These are phyloP conservation scores for Nephelium lappaceum DNA, from an alignment of 345 rosid genomes.

Conservation along the genomic window DNA sequence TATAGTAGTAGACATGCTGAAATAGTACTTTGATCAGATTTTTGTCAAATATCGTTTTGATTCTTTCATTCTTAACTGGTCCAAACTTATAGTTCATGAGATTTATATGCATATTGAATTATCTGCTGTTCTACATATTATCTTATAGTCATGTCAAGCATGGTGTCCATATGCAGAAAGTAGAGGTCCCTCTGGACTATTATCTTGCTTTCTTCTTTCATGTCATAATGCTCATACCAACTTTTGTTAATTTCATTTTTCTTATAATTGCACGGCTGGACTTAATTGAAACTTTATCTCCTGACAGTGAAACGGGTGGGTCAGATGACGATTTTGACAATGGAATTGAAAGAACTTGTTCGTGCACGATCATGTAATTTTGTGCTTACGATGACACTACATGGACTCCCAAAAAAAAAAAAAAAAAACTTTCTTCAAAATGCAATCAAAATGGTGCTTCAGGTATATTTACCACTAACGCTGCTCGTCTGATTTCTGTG, in stretches of 20 bases:
- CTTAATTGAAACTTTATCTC: slow-evolving; percentile 23
- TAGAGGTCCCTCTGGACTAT: neutral
- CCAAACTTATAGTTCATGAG: neutral
- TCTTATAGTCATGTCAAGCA: neutral
- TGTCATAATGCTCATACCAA: neutral
- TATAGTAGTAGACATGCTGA: neutral
- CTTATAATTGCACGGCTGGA: slow-evolving; percentile 9
- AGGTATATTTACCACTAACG: slow-evolving; percentile 16
- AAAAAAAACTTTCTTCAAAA: neutral
- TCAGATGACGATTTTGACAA: slow-evolving; percentile 63
- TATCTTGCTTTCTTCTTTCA: neutral
- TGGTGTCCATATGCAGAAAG: neutral
- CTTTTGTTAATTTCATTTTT: neutral
- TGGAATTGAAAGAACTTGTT: slow-evolving; percentile 58
- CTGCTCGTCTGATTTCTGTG: slow-evolving; percentile 16
- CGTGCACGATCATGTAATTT: slow-evolving; percentile 65
- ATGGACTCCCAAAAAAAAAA: too few relatives aligned
- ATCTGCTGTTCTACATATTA: neutral
- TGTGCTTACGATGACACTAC: neutral
- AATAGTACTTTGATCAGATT: neutral
- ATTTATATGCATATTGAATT: neutral
- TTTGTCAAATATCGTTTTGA: neutral
- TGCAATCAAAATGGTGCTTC: slow-evolving; percentile 1
- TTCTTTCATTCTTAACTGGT: too few relatives aligned
- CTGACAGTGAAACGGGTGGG: slow-evolving; percentile 60